Conservation (phyloP, 768 basidiomycete genomes). For the Paxillus ammoniavirescens region DNA sequence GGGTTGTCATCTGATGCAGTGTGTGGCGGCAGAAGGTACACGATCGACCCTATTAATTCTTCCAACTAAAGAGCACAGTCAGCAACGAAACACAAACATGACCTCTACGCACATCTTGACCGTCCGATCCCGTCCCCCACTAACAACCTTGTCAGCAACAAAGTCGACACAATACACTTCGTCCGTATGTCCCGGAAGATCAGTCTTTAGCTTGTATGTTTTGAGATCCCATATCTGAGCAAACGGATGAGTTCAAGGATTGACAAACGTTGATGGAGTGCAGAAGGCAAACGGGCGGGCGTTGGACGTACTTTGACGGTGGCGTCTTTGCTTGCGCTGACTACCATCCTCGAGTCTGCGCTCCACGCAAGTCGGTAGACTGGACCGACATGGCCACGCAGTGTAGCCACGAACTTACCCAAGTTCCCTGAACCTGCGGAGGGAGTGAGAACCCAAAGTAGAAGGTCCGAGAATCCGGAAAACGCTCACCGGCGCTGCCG, state of each 20-base stretch:
- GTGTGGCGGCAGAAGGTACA: background rate
- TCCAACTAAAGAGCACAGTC: constrained; percentile 24
- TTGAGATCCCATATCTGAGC: constrained; percentile 88
- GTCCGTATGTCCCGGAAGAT: constrained; percentile 94
- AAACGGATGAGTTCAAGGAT: background rate
- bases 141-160: constrained; percentile 98
- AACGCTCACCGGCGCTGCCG: constrained; percentile 43
- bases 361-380: constrained; percentile 97
- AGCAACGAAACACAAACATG: constrained; percentile 2
- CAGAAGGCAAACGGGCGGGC: too few relatives aligned
- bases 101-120: constrained; percentile 79
- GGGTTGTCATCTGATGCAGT: too few relatives aligned
- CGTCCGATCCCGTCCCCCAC: constrained; percentile 88
- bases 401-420: constrained; percentile 85
- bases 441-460: background rate
- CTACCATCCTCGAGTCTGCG: constrained; percentile 85
- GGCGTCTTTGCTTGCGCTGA: constrained; percentile 94
- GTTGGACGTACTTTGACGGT: constrained; percentile 77
- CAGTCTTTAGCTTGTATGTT: constrained; percentile 91
- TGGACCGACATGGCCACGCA: constrained; percentile 90
- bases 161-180: constrained; percentile 99
- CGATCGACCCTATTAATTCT: constrained; percentile 19
- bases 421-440: constrained; percentile 43
- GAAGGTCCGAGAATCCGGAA: background rate
- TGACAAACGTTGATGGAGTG: background rate